Evolutionary conservation across 106 monocot species (phyloP).

Genomic region (Alisma plantagoaquatica): DNA sequence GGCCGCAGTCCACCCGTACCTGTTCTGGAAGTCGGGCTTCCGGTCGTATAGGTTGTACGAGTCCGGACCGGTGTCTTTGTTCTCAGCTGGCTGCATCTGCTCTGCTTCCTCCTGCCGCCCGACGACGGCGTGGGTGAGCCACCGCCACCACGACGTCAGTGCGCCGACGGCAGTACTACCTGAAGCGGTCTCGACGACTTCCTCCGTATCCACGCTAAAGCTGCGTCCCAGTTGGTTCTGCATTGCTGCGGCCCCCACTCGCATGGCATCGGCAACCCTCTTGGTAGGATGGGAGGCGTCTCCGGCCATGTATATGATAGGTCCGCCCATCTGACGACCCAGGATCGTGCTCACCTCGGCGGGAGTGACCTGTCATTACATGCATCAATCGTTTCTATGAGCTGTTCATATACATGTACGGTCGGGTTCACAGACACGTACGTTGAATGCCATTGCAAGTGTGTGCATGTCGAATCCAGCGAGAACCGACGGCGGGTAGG

Average conservation of each 20-base stretch:
- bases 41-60: constrained; percentile 67
- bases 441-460: constrained; percentile 56
- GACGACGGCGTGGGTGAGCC: constrained; percentile 23
- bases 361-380: constrained; percentile 27
- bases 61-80: constrained; percentile 21
- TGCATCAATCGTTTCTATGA: neutral
- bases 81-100: neutral
- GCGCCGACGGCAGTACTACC: too few relatives aligned
- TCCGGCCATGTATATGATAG: constrained; percentile 36
- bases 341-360: constrained; percentile 31
- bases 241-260: neutral
- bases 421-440: constrained; percentile 15
- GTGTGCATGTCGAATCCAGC: constrained; percentile 50
- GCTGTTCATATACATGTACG: too few relatives aligned
- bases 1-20: constrained; percentile 56
- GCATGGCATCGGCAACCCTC: neutral
- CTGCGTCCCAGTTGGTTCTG: too few relatives aligned
- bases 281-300: constrained; percentile 9
- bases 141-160: constrained; percentile 48
- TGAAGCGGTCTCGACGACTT: neutral
- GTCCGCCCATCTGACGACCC: constrained; percentile 20
- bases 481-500: constrained; percentile 40
- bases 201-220: too few relatives aligned
- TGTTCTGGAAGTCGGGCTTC: constrained; percentile 48
- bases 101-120: constrained; percentile 7